Conservation (phyloP, 306 rosid genomes). For the Cercis canadensis region DNA sequence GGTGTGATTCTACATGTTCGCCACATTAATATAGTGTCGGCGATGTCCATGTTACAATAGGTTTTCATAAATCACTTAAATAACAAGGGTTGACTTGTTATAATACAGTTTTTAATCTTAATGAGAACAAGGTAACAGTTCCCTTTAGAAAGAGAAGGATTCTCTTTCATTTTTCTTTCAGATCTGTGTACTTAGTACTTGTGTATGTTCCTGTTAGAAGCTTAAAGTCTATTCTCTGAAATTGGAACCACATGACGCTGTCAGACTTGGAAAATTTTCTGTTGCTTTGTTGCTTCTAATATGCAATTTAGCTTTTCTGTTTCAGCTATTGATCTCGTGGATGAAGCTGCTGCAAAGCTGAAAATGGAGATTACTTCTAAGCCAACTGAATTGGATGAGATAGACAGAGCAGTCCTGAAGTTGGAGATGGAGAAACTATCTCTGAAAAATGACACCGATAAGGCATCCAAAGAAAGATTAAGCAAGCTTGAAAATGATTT, state of each 20-base stretch:
- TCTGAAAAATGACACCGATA: constrained; percentile 87
- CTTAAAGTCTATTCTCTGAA: not conserved
- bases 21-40: not conserved
- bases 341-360: constrained; percentile 98
- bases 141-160: not conserved
- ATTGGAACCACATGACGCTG: not conserved
- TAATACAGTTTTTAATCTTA: not conserved
- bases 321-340: constrained; percentile 97
- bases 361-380: constrained; percentile 98
- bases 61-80: not conserved
- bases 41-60: not conserved
- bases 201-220: constrained; percentile 5
- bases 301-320: constrained; percentile 28
- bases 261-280: constrained; percentile 9
- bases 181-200: not conserved
- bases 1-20: constrained; percentile 42
- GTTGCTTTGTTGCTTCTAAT: constrained; percentile 25
- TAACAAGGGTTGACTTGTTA: not conserved
- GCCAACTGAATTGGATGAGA: constrained; percentile 94
- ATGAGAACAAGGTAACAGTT: not conserved
- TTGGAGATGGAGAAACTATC: constrained; percentile 98
- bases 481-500: constrained; percentile 84
- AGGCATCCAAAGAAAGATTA: constrained; percentile 91
- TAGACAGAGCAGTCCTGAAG: constrained; percentile 84
- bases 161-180: not conserved